Percentiles rank a stretch among this genome's conserved stretches.
Evolutionary conservation across 164 flowering plant species (phyloP).

Genomic region (Chloranthus sessilifolius): DNA sequence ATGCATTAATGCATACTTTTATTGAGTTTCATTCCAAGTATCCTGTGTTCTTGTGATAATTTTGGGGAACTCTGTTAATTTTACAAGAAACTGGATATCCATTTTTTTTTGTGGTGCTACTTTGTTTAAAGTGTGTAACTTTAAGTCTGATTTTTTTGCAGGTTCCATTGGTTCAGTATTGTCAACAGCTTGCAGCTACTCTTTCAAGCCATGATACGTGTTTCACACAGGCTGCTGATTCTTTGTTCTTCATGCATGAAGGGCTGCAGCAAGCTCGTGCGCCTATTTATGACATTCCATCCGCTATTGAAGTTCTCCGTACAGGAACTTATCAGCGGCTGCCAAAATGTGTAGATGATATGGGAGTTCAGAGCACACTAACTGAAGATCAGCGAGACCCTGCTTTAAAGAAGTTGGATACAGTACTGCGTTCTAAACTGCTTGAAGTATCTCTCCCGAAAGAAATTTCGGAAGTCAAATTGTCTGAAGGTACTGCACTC

Average conservation of each 20-base stretch:
- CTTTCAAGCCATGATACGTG: constrained; percentile 95
- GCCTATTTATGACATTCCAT: constrained; percentile 96
- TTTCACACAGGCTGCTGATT: constrained; percentile 96
- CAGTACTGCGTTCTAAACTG: constrained; percentile 76
- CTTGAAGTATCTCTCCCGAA: constrained; percentile 78
- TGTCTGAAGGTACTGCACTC: constrained; percentile 77
- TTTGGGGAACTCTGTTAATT: too few species aligned
- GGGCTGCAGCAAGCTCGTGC: constrained; percentile 98
- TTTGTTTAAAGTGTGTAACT: too few species aligned
- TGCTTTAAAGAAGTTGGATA: constrained; percentile 71
- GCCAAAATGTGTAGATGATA: constrained; percentile 90
- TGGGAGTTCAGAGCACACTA: constrained; percentile 60
- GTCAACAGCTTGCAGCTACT: constrained; percentile 89
- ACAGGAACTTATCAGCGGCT: constrained; percentile 78
- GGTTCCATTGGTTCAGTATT: constrained; percentile 93
- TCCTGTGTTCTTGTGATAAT: not conserved
- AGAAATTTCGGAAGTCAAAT: constrained; percentile 71
- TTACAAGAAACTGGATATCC: too few species aligned
- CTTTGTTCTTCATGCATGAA: constrained; percentile 94
- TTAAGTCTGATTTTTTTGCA: too few species aligned
- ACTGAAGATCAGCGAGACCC: constrained; percentile 61
- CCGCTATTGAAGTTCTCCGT: constrained; percentile 82
- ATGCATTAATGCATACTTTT: not conserved
- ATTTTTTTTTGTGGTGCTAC: too few species aligned
- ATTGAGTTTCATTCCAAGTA: not conserved